Evolutionary conservation across 2,329 filamentous ascomycete species (phyloP).

Genomic region (Alternaria sp.): DNA sequence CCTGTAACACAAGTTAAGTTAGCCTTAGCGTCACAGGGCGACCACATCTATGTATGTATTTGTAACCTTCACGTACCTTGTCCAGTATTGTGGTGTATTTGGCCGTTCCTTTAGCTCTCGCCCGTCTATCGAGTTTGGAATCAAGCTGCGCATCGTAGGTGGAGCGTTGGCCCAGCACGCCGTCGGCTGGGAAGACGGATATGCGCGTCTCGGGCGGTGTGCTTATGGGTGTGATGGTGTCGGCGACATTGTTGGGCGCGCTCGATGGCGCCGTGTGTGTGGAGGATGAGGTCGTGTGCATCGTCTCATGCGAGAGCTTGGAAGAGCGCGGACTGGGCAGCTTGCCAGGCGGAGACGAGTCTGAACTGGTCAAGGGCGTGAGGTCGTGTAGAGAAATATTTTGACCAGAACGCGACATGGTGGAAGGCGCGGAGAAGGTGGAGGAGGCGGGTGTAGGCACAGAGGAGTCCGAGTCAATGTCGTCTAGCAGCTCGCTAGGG

Average conservation of each 20-base stretch:
- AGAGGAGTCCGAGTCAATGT: conserved; percentile 76
- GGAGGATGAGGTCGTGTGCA: conserved; percentile 44
- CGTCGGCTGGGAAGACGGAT: conserved; percentile 62
- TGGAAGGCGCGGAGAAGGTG: conserved; percentile 67
- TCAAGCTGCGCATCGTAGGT: conserved; percentile 71
- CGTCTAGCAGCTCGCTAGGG: conserved; percentile 71
- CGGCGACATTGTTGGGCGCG: conserved; percentile 55
- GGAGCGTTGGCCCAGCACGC: conserved; percentile 66
- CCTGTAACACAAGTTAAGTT: conserved; percentile 62
- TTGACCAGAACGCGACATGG: conserved; percentile 66
- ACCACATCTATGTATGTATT: conserved; percentile 46
- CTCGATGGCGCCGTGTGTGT: conserved; percentile 45
- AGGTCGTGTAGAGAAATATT: conserved; percentile 63
- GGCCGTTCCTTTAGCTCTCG: conserved; percentile 54
- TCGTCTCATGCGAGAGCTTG: conserved; percentile 51
- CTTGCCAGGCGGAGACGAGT: conserved; percentile 69
- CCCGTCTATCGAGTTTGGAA: conserved; percentile 63
- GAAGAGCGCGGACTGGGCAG: conserved; percentile 61
- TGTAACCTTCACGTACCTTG: conserved; percentile 53
- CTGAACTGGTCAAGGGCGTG: conserved; percentile 71
- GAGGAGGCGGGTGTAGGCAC: conserved; percentile 67
- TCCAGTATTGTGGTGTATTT: conserved; percentile 62
- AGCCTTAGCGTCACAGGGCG: conserved; percentile 54
- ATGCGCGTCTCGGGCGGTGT: conserved; percentile 55
- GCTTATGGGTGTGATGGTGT: conserved; percentile 56